Base-by-base conservation (phyloP, 2,329 filamentous ascomycete genomes). In the Xylariaceae sp. region DNA sequence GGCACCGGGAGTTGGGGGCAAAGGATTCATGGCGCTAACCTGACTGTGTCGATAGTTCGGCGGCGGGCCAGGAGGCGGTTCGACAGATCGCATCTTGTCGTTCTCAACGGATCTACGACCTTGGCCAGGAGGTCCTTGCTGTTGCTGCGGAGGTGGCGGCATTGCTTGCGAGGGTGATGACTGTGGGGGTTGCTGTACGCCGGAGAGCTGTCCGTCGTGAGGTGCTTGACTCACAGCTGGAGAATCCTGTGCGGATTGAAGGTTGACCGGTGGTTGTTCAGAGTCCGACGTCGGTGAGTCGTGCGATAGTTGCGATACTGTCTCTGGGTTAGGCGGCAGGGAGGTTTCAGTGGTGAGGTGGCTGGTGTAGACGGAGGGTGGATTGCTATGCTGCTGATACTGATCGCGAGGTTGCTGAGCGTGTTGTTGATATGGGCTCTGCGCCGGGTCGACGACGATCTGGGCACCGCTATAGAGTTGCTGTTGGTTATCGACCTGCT, bases 251-350 rank as follows among this genome's bases (percentile, higher is more conserved):
- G 69, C 65, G 47, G 74, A 72, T 33, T 78, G 74, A 48, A 72
- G 61, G 58, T 71, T 72, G 56, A 69, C 64, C 55, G 72, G 64
- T 43, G 62, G 64, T 50, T 72, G 70, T 54, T 81, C 79, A 38
- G 72, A 71, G 56, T 83, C 81, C 40, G 73, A 71, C 16, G 76
- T 66, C 34, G 77, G 78, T 33, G 82, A 84, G 53, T 86, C 83
- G 73, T 80, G 76, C 64, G 83, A 86, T 59, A 83, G 66, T 66
- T 85, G 82, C 6, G 82, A 86, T 36, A 82, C 68, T 5, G 82
- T 83, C 66, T 86, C 83, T 28, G 80, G 70, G 62, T 83, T 84
- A 50, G 72, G 72, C 36, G 69, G 71, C 56, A 75, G 73, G 36
- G 70, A 56, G 44, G 50, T 60, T 45, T 63, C 58, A 31, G 64